Percentiles rank a stretch among this genome's conserved stretches.
phyloP scores from a whole-genome alignment of 2,329 filamentous ascomycete genomes.

The Teratosphaeria gauchensis region DNA sequence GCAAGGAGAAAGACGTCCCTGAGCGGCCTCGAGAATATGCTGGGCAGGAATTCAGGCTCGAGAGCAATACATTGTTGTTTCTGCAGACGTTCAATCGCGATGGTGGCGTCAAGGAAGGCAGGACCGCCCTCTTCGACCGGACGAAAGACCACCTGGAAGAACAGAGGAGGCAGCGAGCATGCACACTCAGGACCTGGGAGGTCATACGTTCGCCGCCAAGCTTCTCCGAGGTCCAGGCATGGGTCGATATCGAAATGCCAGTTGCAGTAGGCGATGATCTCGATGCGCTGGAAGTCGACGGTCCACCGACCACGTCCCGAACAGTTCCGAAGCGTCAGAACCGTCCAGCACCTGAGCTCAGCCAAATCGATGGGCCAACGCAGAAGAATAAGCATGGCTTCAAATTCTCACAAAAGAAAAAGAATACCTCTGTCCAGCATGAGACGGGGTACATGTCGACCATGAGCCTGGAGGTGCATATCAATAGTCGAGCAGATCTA shows the following conservation, averaged over 20 bases:
- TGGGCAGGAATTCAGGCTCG: slow-evolving; percentile 71
- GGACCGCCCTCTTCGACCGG: slow-evolving; percentile 46
- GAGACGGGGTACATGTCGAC: slow-evolving; percentile 92
- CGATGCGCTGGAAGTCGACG: slow-evolving; percentile 20
- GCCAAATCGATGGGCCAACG: slow-evolving; percentile 82
- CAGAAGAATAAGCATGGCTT: slow-evolving; percentile 73
- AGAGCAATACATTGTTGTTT: slow-evolving; percentile 66
- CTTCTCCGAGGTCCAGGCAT: slow-evolving; percentile 57
- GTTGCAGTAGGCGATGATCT: slow-evolving; percentile 9
- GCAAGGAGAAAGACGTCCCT: slow-evolving; percentile 74
- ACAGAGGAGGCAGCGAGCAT: slow-evolving; percentile 45
- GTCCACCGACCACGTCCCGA: slow-evolving; percentile 14
- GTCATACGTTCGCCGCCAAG: slow-evolving; percentile 62
- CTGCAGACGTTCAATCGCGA: slow-evolving; percentile 57
- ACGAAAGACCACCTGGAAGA: slow-evolving; percentile 42
- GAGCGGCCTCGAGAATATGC: slow-evolving; percentile 71
- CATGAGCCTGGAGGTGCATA: slow-evolving; percentile 88
- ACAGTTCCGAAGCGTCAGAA: slow-evolving; percentile 22
- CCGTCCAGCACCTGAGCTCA: slow-evolving; percentile 40
- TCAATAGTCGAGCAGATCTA: slow-evolving; percentile 72
- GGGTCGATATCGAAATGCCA: slow-evolving; percentile 44
- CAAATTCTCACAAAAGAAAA: slow-evolving; percentile 71
- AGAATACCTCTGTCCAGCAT: slow-evolving; percentile 67
- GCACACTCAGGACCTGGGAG: slow-evolving; percentile 65
- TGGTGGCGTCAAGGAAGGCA: slow-evolving; percentile 46